A percentile compares a stretch with the other conserved stretches of the same genome.
These are phyloP conservation scores for Endocalyx cinctus DNA, from an alignment of 2,329 filamentous ascomycete genomes.

Conservation along the genomic window DNA sequence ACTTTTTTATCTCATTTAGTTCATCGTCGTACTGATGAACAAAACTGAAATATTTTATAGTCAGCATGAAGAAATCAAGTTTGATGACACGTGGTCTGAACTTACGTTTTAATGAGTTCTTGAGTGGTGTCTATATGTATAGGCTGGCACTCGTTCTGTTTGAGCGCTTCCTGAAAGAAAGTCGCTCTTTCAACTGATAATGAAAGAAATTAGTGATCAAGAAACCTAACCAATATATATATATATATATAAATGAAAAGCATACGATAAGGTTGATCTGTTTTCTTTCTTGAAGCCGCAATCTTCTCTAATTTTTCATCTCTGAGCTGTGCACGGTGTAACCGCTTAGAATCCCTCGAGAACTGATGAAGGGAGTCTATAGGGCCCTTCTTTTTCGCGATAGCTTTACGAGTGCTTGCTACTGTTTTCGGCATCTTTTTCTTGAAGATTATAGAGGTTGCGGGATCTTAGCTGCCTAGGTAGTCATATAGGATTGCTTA, in stretches of 20 bases:
- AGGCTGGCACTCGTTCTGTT: conserved; percentile 44
- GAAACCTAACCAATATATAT: not conserved
- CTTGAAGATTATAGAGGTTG: not conserved
- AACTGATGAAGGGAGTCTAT: conserved; percentile 78
- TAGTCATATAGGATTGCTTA: no score
- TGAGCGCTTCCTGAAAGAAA: conserved; percentile 67
- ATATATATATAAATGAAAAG: conserved; percentile 9
- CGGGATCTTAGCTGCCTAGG: not conserved
- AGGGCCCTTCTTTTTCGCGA: conserved; percentile 77
- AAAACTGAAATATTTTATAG: conserved; percentile 44
- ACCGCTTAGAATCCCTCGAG: conserved; percentile 77
- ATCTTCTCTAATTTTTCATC: conserved; percentile 79
- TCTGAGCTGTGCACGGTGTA: conserved; percentile 73
- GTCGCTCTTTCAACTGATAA: conserved; percentile 58
- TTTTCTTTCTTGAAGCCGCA: conserved; percentile 63
- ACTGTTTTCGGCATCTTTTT: conserved; percentile 69
- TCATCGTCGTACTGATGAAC: conserved; percentile 69
- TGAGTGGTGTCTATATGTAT: conserved; percentile 55
- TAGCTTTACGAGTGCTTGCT: conserved; percentile 81
- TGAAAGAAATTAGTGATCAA: conserved; percentile 1
- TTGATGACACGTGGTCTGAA: no score
- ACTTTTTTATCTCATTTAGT: conserved; percentile 58
- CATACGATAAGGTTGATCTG: conserved; percentile 69
- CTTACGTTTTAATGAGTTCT: conserved; percentile 57
- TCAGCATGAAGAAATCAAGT: conserved; percentile 13